Base-by-base conservation (phyloP, 192 early-diverging fungal species). In the Mortierella alpina region DNA sequence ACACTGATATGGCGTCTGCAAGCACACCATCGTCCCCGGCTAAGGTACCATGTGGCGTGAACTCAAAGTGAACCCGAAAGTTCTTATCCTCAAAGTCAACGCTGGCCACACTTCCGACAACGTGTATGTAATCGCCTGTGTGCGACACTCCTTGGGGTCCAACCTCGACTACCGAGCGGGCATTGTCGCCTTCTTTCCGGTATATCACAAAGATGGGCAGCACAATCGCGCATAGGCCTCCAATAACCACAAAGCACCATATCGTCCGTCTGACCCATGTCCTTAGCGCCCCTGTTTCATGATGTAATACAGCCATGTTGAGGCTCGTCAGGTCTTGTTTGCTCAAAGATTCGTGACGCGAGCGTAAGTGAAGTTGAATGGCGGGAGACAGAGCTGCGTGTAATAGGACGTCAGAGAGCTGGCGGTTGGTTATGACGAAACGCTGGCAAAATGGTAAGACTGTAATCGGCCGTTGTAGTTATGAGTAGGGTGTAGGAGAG, bases 11-110 rank as follows among this genome's bases (percentile, higher is more conserved):
- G 15, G 53, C 61, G 2, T 20, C 41, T 4, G 51, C 56, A 46
- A 85, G 50, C 20, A 83, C 59, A 1, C 73, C 77, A 54, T 76
- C 72, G 22, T 72, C 75, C 31, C 82, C 76, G 8, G 75, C 68
- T 47, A 85, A 40, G 0, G 69, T 81, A 39, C 76, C 82, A 52
- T 83, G 78, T 4, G 84, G 82, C 49, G 78, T 73, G n/a, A 85
- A 68, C 39, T 83, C 58, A 22, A 85, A 85, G 42, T 85, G 82
- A 4, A 85, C 66, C n/a, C 69, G 68, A 54, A 81, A 85, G 62
- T 66, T 81, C 65, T 83, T 85, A 31, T 71, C 77, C n/a, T 80
- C 66, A 59, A 85, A 85, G 47, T 83, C 71, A 11, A 85, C 82
- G 61, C 79, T 79, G 59, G 83, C 59, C 2, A 85, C 68, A 49